Evolutionary conservation across 2,329 filamentous ascomycete genomes (phyloP), one percentile per base, ranked within the genome.

Genomic region (Nannizziopsis barbatae): DNA sequence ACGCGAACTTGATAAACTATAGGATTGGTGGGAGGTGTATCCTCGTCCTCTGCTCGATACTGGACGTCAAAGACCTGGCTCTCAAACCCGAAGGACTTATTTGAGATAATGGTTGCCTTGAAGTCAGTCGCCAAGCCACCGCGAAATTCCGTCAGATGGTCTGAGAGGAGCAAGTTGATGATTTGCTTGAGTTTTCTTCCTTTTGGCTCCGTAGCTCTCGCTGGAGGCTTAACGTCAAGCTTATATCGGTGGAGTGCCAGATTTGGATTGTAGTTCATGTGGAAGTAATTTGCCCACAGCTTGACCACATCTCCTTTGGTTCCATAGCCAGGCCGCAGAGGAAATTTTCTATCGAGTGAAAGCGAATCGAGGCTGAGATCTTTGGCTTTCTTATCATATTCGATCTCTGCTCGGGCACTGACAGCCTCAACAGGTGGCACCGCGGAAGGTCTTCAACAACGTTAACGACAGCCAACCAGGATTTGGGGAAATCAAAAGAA

Each of bases 141-240:
- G 22, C 52, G 52, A 12, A 58, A 39, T n/a, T 57, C 18, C 1
- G 55, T 5, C 55, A 67, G 59, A 52, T 67, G 54, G 51, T 66
- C 58, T 45, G 68, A 62, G 12, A 71, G 53, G 14, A 80, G 55
- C 17, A 74, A 56, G 12, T 72, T 60, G 12, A 79, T 62, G 4
- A 77, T 62, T 4, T 70, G 69, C 37, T 67, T 66, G 32, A 65
- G 71, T 58, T 72, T 75, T 31, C 31, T 47, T 3, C 48, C 36
- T 12, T 33, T 65, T 65, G 45, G 68, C 70, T 36, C 60, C 46
- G 2, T 60, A 58, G 3, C 55, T 44, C 5, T 53, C 55, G 5
- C 53, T 17, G 62, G 57, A 3, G 57, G 57, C 1, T 54, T 51
- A 15, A 65, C 58, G 7, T 60, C 53, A 15, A 75, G 53, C 30